phyloP scores from a whole-genome alignment of 495 filamentous ascomycete species.

The Neurospora sp. region DNA sequence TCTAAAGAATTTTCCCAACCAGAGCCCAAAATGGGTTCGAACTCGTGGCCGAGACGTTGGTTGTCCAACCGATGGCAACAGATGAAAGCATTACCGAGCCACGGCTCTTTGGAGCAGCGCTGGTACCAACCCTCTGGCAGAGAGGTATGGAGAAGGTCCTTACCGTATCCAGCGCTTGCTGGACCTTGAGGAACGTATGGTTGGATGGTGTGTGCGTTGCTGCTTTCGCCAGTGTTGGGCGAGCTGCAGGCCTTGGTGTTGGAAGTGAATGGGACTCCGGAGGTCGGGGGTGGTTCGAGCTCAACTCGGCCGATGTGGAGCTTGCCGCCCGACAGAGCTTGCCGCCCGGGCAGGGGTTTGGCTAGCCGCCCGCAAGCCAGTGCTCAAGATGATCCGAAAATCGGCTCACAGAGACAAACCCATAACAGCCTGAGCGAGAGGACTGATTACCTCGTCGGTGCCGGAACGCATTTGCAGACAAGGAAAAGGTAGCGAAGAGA shows the following conservation, averaged over 20 bases:
- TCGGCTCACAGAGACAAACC: background rate
- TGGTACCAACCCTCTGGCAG: background rate
- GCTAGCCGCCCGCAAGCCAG: background rate
- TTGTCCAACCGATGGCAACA: background rate
- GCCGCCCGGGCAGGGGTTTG: background rate
- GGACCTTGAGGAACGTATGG: background rate
- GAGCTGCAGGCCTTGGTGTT: background rate
- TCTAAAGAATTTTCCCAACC: background rate
- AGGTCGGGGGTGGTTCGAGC: background rate
- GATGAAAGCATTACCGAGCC: background rate
- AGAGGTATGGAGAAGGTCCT: background rate
- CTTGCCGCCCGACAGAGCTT: too few relatives aligned
- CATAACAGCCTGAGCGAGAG: background rate
- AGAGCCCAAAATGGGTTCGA: background rate
- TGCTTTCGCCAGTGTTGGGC: background rate
- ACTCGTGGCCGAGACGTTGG: background rate
- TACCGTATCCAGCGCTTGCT: background rate
- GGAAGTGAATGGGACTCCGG: background rate
- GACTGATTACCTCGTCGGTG: too few relatives aligned
- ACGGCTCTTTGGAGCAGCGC: background rate
- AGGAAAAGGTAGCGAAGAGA: too few relatives aligned
- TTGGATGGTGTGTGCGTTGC: background rate
- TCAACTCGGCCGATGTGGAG: background rate
- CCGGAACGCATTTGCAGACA: too few relatives aligned
- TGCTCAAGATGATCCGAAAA: background rate